phyloP scores from a whole-genome alignment of 2,329 filamentous ascomycete genomes.

The Ophiostoma australiae region DNA sequence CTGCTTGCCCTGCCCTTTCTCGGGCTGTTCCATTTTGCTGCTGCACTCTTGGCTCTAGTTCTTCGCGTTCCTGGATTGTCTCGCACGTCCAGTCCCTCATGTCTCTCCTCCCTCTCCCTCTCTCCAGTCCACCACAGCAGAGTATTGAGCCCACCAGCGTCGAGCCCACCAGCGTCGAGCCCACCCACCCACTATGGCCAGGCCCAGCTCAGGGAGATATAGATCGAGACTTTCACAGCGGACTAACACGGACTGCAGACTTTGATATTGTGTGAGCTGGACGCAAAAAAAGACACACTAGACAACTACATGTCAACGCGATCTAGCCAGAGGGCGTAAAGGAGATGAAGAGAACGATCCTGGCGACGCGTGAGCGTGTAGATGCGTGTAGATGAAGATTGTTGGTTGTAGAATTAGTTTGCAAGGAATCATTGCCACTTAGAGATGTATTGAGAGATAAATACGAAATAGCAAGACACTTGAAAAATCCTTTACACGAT shows the following conservation, averaged over 20 bases:
- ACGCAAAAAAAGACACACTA: constrained; percentile 1
- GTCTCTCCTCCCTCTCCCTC: constrained; percentile 10
- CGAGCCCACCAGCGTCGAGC: not conserved
- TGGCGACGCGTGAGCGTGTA: constrained; percentile 16
- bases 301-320: not conserved
- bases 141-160: not conserved
- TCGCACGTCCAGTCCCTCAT: not conserved
- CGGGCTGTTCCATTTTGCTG: constrained; percentile 5
- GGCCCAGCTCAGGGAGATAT: not conserved
- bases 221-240: not conserved
- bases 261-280: not conserved
- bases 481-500: not conserved
- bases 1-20: constrained; percentile 6
- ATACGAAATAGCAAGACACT: not conserved
- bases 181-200: constrained; percentile 4
- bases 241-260: not conserved
- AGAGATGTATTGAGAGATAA: not conserved
- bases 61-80: constrained; percentile 2
- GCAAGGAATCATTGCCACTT: not conserved
- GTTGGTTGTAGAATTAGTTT: not conserved
- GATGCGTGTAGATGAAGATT: not conserved
- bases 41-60: constrained; percentile 10
- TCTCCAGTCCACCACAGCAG: not conserved
- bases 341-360: constrained; percentile 12
- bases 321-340: constrained; percentile 6